Base-by-base conservation (phyloP, 2,329 filamentous ascomycete genomes). In the Camillea tinctor region DNA sequence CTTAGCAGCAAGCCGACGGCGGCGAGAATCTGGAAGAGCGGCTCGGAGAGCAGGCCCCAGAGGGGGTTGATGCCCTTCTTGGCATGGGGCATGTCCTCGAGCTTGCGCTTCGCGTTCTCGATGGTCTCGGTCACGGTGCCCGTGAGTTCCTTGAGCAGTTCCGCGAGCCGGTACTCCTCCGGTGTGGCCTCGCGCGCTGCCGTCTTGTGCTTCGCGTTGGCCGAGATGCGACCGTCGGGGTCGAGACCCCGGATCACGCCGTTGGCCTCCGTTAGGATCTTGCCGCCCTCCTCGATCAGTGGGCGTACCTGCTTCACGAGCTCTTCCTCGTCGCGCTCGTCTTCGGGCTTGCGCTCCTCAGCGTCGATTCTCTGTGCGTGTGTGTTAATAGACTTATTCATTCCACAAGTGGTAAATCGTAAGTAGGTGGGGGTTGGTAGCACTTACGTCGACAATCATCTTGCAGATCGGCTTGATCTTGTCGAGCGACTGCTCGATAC, bases 21-120 rank as follows among this genome's bases (percentile, higher is more conserved):
- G 8, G 93, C 92, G 54, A 97, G 84, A 73, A 97, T 97, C 83
- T 97, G 93, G 84, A 93, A 92, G 21, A 97, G 80, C 11, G 93
- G 93, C 81, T 97, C 92, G 40, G 87, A 87, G 15, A 95, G 80
- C 54, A 97, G 81, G 26, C 81, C 87, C 92, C 93, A 96, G 26
- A 97, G 86, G 11, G 93, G 93, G 79, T 94, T 97, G 62, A 97
- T 84, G 80, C 94, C 88, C 83, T 96, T 94, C 88, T 97, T 96
- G 50, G 92, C 93, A 67, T 96, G 90, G 5, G 93, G 93, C 91
- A 97, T 95, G 72, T 91, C 90, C 71, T 90, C 87, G 62, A 97
- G 90, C 81, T 91, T 91, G 80, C 89, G 91, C 86, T 93, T 95
- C 23, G 91, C 90, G 64, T 89, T 88, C 72, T 97, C 93, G 68